Evolutionary conservation across 2,329 filamentous ascomycete genomes (phyloP), one percentile per base, ranked within the genome.

Genomic region (Thelonectria olida): DNA sequence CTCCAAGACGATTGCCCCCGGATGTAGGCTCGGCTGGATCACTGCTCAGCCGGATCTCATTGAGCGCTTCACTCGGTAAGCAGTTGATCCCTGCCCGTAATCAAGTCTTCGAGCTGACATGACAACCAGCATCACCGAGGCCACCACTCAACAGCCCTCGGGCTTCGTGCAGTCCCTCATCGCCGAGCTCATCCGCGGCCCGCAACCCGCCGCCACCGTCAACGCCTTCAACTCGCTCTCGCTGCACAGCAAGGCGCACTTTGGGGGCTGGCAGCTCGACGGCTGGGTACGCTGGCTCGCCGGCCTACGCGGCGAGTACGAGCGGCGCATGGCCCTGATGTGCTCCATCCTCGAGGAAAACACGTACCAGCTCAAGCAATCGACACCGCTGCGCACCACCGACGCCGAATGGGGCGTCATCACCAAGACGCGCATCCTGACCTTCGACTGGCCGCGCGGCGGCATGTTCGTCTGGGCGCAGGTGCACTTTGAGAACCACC

Each of bases 221-320:
- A 72, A 77, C 57, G 80, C 78, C 62, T 80, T 78, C 66, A 69
- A 75, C 61, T 79, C 79, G 69, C 73, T 85, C 22, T 79, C 83
- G 3, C 75, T 76, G 36, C 78, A 82, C 59, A 83, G 86, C 38
- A 80, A 82, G 45, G 84, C 70, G 7, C 61, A 72, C 42, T 85
- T 85, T 65, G 61, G 66, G 20, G 84, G 91, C 60, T 97, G 94
- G 94, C 84, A 92, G 71, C 87, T 90, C 64, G 88, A 89, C 62
- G 94, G 94, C 65, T 97, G 92, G 92, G 90, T 97, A 13, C 90
- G 92, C 67, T 97, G 94, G 94, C 87, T 97, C 22, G 91, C 90
- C 62, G 93, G 93, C 7, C 84, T 97, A 13, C 88, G 93, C 23
- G 92, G 90, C 58, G 87, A 88, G 69, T 97, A 97, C 78, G 92